These are phyloP conservation scores for Xylariaceae sp. DNA, from an alignment of 2,329 filamentous ascomycete genomes.

Conservation along the genomic window DNA sequence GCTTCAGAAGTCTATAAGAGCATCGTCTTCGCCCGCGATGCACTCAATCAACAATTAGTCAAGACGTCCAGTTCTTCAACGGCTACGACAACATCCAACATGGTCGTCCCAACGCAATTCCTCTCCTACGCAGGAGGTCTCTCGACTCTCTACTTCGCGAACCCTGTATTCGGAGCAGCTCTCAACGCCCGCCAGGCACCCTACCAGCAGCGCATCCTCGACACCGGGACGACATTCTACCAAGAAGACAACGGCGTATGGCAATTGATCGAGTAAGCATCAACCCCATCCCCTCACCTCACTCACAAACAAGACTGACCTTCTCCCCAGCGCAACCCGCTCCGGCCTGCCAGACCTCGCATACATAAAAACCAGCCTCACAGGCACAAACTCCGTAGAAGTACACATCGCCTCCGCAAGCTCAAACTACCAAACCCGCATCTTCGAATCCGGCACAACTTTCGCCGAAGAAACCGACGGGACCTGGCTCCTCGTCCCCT, in stretches of 20 bases:
- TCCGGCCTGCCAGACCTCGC: slow-evolving; percentile 6
- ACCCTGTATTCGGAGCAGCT: not conserved
- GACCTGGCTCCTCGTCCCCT: slow-evolving; percentile 12
- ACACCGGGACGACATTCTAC: slow-evolving; percentile 5
- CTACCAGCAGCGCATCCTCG: slow-evolving; percentile 4
- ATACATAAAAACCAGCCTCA: slow-evolving; percentile 10
- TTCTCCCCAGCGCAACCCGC: not conserved
- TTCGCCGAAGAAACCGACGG: slow-evolving; percentile 8
- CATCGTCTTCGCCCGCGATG: not conserved
- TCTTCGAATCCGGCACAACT: slow-evolving; percentile 6
- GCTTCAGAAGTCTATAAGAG: not conserved
- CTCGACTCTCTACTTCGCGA: not conserved
- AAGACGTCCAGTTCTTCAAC: not conserved
- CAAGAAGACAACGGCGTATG: slow-evolving; percentile 11
- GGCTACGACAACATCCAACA: not conserved
- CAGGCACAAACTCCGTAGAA: slow-evolving; percentile 6
- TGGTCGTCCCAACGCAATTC: not conserved
- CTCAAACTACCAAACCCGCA: slow-evolving; percentile 12
- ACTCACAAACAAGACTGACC: not conserved
- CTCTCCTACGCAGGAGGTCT: slow-evolving; percentile 2
- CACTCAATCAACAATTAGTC: not conserved
- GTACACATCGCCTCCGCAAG: slow-evolving; percentile 13
- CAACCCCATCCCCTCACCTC: not conserved
- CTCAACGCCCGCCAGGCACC: not conserved
- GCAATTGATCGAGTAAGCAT: slow-evolving; percentile 13